phyloP scores from a whole-genome alignment of 345 rosid genomes.

The Syzygium jambos region DNA sequence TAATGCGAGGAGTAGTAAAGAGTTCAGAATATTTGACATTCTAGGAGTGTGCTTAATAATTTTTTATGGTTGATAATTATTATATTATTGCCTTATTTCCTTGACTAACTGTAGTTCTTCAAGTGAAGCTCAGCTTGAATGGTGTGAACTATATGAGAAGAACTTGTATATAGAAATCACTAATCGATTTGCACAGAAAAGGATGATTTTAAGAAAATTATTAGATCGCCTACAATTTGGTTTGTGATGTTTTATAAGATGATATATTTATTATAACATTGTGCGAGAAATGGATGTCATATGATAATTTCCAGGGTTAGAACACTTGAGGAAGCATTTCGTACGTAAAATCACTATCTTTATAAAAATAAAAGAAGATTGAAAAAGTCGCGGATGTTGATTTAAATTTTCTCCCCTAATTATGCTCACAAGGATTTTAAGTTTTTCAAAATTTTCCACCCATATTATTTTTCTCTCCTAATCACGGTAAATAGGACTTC shows the following conservation, averaged over 20 bases:
- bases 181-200: background rate
- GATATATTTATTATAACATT: background rate
- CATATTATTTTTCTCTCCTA: background rate
- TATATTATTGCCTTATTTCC: background rate
- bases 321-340: background rate
- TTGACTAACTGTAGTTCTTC: background rate
- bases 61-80: background rate
- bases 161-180: background rate
- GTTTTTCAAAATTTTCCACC: background rate
- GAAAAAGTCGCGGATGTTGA: background rate
- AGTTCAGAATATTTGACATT: background rate
- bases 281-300: background rate
- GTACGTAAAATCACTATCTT: background rate
- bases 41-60: background rate
- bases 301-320: background rate
- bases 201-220: background rate
- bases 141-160: background rate
- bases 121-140: background rate
- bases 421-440: background rate
- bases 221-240: background rate
- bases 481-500: background rate
- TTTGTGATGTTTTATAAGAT: background rate
- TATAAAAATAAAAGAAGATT: background rate
- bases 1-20: background rate
- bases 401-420: background rate